These are phyloP conservation scores for Conidiobolus incongruus DNA, from an alignment of 371 early-diverging fungal genomes.

Conservation along the genomic window DNA sequence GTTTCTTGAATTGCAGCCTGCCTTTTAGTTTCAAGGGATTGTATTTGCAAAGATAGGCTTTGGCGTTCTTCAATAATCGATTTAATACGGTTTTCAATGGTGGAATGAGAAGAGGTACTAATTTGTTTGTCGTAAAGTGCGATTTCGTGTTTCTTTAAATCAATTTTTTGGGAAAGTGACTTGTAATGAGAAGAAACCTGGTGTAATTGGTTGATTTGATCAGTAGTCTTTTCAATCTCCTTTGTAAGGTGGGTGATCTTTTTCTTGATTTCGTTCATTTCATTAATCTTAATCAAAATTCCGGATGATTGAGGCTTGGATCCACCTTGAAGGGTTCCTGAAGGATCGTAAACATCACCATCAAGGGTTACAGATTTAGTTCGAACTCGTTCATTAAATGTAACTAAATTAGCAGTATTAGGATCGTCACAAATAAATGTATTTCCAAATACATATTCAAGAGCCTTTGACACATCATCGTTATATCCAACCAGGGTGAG, in stretches of 20 bases:
- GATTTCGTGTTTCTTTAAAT: constrained; percentile 47
- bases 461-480: constrained; percentile 52
- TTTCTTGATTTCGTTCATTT: constrained; percentile 26
- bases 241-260: constrained; percentile 21
- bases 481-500: constrained; percentile 63
- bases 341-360: constrained; percentile 97
- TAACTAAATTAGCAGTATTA: neutral
- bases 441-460: constrained; percentile 89
- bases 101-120: constrained; percentile 38
- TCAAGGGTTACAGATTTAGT: constrained; percentile 86
- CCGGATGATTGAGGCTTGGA: constrained; percentile 53
- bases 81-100: too few species aligned
- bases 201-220: constrained; percentile 14
- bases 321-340: constrained; percentile 95
- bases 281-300: constrained; percentile 44
- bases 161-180: constrained; percentile 27
- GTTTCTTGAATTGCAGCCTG: too few species aligned
- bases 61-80: too few species aligned
- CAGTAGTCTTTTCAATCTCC: constrained; percentile 18
- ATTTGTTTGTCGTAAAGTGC: constrained; percentile 40
- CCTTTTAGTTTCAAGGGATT: too few species aligned
- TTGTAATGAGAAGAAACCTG: constrained; percentile 17
- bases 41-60: too few species aligned
- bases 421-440: constrained; percentile 72
- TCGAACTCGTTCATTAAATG: constrained; percentile 25